Percentiles rank a stretch among this genome's conserved stretches.
These are phyloP conservation scores for Chytriomyces confervae DNA, from an alignment of 192 early-diverging fungal genomes.

Conservation along the genomic window DNA sequence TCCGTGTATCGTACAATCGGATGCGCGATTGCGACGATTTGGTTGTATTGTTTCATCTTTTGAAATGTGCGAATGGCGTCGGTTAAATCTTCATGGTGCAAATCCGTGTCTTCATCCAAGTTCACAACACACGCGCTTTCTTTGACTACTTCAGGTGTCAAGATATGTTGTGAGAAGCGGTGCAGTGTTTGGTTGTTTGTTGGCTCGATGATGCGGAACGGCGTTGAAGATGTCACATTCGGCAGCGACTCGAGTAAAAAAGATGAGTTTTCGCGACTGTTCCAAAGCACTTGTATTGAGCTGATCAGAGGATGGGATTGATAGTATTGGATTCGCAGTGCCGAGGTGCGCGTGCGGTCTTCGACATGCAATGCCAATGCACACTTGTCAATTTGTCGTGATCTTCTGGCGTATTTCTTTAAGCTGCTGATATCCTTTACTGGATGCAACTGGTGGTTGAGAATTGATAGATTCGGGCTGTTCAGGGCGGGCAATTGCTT, in stretches of 20 bases:
- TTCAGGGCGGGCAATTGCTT: constrained; percentile 4
- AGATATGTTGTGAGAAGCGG: constrained; percentile 22
- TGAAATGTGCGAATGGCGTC: constrained; percentile 26
- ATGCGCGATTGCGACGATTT: neutral
- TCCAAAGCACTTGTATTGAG: constrained; percentile 42
- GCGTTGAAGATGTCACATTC: constrained; percentile 4
- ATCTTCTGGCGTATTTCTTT: neutral
- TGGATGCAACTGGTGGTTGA: constrained; percentile 5
- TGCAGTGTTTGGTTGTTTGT: constrained; percentile 15
- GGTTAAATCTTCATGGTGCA: constrained; percentile 32
- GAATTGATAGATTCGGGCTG: neutral
- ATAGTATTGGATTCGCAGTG: constrained; percentile 29
- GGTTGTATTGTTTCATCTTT: neutral
- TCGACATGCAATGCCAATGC: constrained; percentile 34
- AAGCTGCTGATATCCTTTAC: neutral
- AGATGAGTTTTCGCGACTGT: constrained; percentile 33
- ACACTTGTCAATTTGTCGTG: constrained; percentile 33
- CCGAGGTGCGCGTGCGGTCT: constrained; percentile 17
- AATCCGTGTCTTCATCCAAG: constrained; percentile 40
- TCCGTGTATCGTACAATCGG: neutral
- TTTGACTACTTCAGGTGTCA: constrained; percentile 19
- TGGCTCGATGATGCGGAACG: constrained; percentile 22
- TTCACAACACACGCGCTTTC: constrained; percentile 34
- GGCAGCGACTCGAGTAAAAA: neutral
- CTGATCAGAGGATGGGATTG: constrained; percentile 31